Conservation (phyloP, 2,329 filamentous ascomycete genomes). For the Aspergillus sp. region DNA sequence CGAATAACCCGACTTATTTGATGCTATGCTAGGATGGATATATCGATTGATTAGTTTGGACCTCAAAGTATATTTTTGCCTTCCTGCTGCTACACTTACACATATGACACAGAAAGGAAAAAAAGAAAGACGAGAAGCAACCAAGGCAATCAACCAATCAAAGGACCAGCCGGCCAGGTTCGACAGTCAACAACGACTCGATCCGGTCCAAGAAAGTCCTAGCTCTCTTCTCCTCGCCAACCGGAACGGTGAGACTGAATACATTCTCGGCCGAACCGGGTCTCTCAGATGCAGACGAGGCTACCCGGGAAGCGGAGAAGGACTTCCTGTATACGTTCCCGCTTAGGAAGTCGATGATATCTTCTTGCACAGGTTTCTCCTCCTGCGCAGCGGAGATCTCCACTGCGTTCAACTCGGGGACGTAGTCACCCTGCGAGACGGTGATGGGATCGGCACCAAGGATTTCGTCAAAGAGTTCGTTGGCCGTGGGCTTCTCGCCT, state of each 20-base stretch:
- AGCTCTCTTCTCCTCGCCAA: constrained; percentile 73
- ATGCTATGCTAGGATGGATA: too few relatives aligned
- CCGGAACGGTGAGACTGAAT: constrained; percentile 72
- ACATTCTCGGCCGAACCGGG: constrained; percentile 53
- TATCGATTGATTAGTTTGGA: too few relatives aligned
- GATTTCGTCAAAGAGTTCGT: constrained; percentile 84
- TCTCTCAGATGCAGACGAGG: neutral
- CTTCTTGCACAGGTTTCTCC: constrained; percentile 45
- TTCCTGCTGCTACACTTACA: constrained; percentile 1
- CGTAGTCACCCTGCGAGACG: constrained; percentile 54
- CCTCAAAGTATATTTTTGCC: neutral
- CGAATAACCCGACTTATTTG: too few relatives aligned
- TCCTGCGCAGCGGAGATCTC: constrained; percentile 24
- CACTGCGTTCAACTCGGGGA: constrained; percentile 60
- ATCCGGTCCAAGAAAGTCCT: constrained; percentile 75
- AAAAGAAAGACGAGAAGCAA: constrained; percentile 8
- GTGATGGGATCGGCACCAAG: constrained; percentile 51
- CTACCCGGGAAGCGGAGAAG: constrained; percentile 12
- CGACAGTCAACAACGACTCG: constrained; percentile 72
- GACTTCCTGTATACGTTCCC: constrained; percentile 36
- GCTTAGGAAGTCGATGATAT: constrained; percentile 76
- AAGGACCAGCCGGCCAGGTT: constrained; percentile 65
- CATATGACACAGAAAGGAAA: constrained; percentile 12
- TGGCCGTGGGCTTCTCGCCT: constrained; percentile 56
- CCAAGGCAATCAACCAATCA: constrained; percentile 19